Evolutionary conservation across 352 stramenopile species (phyloP), one percentile per base, ranked within the genome.

Genomic region (Globisporangium viniferum): DNA sequence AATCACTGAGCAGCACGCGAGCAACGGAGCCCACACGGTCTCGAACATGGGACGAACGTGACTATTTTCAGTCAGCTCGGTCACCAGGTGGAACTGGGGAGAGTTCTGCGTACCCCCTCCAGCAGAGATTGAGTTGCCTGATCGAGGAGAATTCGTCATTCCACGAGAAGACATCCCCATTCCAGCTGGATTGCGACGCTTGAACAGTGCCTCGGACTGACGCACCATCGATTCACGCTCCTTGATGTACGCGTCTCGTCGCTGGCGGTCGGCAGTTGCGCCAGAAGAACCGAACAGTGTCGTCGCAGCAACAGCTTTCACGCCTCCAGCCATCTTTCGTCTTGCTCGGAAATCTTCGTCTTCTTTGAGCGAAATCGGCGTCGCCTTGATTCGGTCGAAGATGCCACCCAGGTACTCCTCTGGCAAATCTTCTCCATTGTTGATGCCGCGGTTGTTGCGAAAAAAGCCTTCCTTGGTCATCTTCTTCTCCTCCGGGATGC

Each of bases 391-490:
- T 15, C 95, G 91, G 65, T 99, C 89, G 70, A 98, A 99, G 67
- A 99, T 99, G 9, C 77, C 84, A 15, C 74, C 80, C 51, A 99
- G 73, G 68, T 98, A 98, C 5, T 98, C 94, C 18, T 96, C 85
- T 0, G 95, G 94, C 1, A 99, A 77, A 81, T 99, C 97, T 27
- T 93, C 87, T 22, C 96, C 97, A 67, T 98, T 97, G 66, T 98
- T 97, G 68, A 99, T 99, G 10, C 97, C 97, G 48, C 94, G 92
- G 73, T 99, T 99, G 64, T 99, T 99, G 24, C 92, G 86, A n/a
- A 99, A 73, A 59, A 99, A 99, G 18, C 86, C 91, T 49, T 98
- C 87, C 33, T 97, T 90, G 27, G 98, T 98, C 98, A 99, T 99
- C 44, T 97, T 97, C 60, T 97, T 98, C 66, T 99, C 95, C 27